Evolutionary conservation across 768 basidiomycete genomes (phyloP).

Genomic region (Sporobolomyces phaffii): DNA sequence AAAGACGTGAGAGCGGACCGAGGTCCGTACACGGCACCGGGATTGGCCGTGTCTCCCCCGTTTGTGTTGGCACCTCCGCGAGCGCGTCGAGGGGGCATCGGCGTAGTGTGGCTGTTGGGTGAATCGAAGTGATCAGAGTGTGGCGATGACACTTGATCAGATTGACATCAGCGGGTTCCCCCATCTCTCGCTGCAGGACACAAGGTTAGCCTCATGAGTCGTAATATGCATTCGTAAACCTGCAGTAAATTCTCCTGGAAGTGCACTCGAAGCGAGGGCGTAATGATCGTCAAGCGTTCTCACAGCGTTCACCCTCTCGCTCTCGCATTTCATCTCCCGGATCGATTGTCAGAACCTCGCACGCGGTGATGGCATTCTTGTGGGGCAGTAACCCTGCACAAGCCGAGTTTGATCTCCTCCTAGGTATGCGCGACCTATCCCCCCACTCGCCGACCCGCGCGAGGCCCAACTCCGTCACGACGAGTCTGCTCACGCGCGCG

Average conservation of each 20-base stretch:
- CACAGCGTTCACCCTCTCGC: neutral
- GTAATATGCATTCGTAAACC: too few species aligned
- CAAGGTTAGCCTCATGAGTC: too few species aligned
- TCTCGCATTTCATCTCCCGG: neutral
- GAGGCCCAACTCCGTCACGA: neutral
- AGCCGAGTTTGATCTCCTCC: slow-evolving; percentile 19
- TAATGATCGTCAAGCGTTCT: too few species aligned
- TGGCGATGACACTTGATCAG: too few species aligned
- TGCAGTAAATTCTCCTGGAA: too few species aligned
- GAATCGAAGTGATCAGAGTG: too few species aligned
- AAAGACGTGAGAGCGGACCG: slow-evolving; percentile 78
- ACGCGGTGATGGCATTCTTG: slow-evolving; percentile 22
- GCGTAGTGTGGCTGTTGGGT: too few species aligned
- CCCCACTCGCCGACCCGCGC: neutral
- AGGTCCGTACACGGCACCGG: slow-evolving; percentile 64
- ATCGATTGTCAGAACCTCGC: too few species aligned
- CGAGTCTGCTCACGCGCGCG: too few species aligned
- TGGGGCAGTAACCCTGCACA: slow-evolving; percentile 17
- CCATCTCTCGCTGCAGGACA: too few species aligned
- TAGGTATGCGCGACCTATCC: slow-evolving; percentile 7
- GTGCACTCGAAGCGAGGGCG: too few species aligned
- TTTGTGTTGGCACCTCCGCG: neutral
- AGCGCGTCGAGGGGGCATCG: slow-evolving; percentile 10
- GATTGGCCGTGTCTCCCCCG: neutral
- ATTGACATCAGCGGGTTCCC: too few species aligned